Conservation (phyloP, 495 filamentous ascomycete species). For the Staphylotrichum longicolle region DNA sequence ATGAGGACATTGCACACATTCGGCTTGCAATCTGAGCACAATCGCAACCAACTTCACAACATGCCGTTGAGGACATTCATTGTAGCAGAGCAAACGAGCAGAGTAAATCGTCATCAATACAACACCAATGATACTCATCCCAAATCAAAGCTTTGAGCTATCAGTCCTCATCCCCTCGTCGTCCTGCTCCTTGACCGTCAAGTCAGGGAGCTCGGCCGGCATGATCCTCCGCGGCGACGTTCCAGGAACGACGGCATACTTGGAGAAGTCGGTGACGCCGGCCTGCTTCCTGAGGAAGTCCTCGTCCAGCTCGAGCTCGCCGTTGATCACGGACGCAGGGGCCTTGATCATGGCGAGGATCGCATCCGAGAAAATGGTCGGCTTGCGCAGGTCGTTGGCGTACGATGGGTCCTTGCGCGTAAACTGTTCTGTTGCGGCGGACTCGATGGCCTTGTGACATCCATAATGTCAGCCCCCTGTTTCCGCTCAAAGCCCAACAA, state of each 20-base stretch:
- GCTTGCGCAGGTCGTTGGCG: constrained; percentile 59
- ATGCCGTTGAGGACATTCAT: no score
- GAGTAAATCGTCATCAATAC: background rate
- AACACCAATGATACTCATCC: background rate
- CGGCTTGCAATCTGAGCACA: background rate
- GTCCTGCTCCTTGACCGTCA: constrained; percentile 75
- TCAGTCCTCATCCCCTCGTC: constrained; percentile 76
- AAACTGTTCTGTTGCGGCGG: constrained; percentile 62
- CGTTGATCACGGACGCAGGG: constrained; percentile 62
- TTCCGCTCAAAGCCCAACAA: background rate
- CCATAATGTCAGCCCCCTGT: background rate
- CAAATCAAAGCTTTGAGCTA: constrained; percentile 50
- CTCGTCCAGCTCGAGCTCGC: constrained; percentile 72
- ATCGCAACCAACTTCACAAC: no score
- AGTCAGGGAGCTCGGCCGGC: constrained; percentile 66
- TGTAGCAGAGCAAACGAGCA: no score
- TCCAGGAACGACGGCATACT: constrained; percentile 68
- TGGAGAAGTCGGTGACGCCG: constrained; percentile 70
- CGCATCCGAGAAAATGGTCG: constrained; percentile 77
- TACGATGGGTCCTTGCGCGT: constrained; percentile 39
- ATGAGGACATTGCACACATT: background rate
- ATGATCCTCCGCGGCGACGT: constrained; percentile 70
- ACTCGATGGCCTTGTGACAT: constrained; percentile 58
- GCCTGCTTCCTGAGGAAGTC: constrained; percentile 68
- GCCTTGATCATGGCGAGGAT: constrained; percentile 70